Conservation (phyloP, 768 basidiomycete genomes). For the Suillus ampliporus region DNA sequence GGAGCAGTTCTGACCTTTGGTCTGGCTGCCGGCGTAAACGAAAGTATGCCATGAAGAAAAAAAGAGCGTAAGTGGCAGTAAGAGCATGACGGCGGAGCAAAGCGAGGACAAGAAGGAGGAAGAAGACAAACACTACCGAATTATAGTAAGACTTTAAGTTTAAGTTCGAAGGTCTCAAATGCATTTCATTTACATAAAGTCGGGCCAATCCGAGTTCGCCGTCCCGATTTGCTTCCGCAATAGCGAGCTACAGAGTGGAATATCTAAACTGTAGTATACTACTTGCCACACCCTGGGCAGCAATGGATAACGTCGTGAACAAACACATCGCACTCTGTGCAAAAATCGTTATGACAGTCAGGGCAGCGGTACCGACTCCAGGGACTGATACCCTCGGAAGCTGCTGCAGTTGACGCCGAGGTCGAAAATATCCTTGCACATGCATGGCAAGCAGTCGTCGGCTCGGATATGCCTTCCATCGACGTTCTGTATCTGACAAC, state of each 20-base stretch:
- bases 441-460: conserved; percentile 65
- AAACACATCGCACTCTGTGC: conserved; percentile 95
- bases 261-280: conserved; percentile 36
- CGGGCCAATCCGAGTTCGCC: not conserved
- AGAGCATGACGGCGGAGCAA: conserved; percentile 25
- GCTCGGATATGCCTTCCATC: conserved; percentile 43
- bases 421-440: conserved; percentile 77
- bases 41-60: conserved; percentile 48
- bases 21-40: conserved; percentile 53
- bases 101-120: conserved; percentile 8
- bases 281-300: conserved; percentile 84
- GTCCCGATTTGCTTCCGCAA: not conserved
- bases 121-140: too few species aligned
- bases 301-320: conserved; percentile 95
- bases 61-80: conserved; percentile 56
- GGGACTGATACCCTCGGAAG: conserved; percentile 75
- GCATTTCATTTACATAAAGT: not conserved
- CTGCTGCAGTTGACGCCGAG: conserved; percentile 40
- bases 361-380: conserved; percentile 89
- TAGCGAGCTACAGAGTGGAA: not conserved
- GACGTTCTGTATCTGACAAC: conserved; percentile 38
- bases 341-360: conserved; percentile 87
- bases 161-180: too few species aligned
- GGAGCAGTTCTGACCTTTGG: conserved; percentile 54
- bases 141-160: too few species aligned